These are phyloP conservation scores for Kockovaella imperatae DNA, from an alignment of 768 basidiomycete species.

Conservation along the genomic window DNA sequence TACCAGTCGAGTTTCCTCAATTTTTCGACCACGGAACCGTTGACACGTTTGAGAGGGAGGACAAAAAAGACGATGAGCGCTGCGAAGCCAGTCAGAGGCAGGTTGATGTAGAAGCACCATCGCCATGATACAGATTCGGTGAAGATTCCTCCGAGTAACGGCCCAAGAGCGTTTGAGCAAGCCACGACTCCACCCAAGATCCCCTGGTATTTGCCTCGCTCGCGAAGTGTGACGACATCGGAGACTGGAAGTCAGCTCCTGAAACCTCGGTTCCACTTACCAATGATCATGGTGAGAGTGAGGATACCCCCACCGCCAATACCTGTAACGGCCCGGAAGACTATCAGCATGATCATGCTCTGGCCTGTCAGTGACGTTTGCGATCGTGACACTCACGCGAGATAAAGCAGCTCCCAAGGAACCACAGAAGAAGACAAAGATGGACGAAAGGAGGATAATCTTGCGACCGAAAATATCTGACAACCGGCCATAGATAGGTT, in stretches of 20 bases:
- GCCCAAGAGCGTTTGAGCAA: slow-evolving; percentile 60
- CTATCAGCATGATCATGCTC: slow-evolving; percentile 60
- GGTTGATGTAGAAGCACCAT: slow-evolving; percentile 39
- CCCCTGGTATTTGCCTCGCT: slow-evolving; percentile 64
- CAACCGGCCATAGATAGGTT: slow-evolving; percentile 48
- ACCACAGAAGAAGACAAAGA: slow-evolving; percentile 60
- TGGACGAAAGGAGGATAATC: slow-evolving; percentile 53
- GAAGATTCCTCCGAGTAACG: slow-evolving; percentile 57
- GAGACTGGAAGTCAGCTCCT: slow-evolving; percentile 41
- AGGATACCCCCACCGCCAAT: slow-evolving; percentile 65
- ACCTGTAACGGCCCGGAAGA: slow-evolving; percentile 62
- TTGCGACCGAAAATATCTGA: slow-evolving; percentile 52
- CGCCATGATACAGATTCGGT: slow-evolving; percentile 10
- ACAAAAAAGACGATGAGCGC: neutral
- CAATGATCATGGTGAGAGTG: slow-evolving; percentile 63
- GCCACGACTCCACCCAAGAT: slow-evolving; percentile 59
- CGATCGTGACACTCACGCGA: slow-evolving; percentile 1
- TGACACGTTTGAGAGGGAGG: slow-evolving; percentile 60
- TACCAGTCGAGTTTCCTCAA: slow-evolving; percentile 60
- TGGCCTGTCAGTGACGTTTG: slow-evolving; percentile 18
- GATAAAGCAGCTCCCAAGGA: slow-evolving; percentile 62
- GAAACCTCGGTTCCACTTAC: slow-evolving; percentile 28
- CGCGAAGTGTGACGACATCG: slow-evolving; percentile 62
- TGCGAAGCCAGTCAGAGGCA: neutral
- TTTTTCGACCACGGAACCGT: slow-evolving; percentile 58